Base-by-base conservation (phyloP, 352 stramenopile species). In the Phytophthora megakarya region DNA sequence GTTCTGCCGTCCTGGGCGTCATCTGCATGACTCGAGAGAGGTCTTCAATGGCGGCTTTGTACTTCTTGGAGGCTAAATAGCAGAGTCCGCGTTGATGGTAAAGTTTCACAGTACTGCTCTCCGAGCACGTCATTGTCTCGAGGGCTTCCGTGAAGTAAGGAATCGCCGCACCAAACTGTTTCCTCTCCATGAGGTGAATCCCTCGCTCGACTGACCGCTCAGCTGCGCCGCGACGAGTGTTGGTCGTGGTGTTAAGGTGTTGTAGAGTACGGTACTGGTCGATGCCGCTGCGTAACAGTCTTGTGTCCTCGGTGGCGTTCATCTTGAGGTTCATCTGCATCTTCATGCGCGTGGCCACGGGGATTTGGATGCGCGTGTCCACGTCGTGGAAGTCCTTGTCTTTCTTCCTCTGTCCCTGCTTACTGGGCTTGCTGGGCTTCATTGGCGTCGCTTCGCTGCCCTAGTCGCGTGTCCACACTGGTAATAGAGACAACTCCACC, bases 301-400 rank as follows among this genome's bases (percentile, higher is more conserved):
- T 52, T 25, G 67, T 68, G 45, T 68, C 67, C 13, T 76, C 65
- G 7, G 30, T 45, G 3, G 49, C 40, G 54, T 78, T 73, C 63
- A 74, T 73, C 53, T 73, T 71, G 47, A 61, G 43, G 40, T 75
- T 82, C 61, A 77, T 78, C 44, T 80, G 59, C 72, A 80, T 80
- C 69, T 80, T 80, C 65, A 78, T 67, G 47, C 66, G 73, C 26
- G 73, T 78, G 38, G 50, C 67, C 30, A 92, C 49, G n/a, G 83
- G 83, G 67, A 92, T 89, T 13, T 80, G 80, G 58, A 92, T 92
- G 68, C 77, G 65, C 51, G 77, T 81, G 70, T 92, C 83, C 60
- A 92, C 83, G 22, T 87, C 82, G 46, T 83, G 69, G 30, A 73
- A 75, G 6, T 61, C 49, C 21, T 43, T 62, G 42, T 68, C 68